Conservation (phyloP, 208 protist species). For the Leishmania mexicana region DNA sequence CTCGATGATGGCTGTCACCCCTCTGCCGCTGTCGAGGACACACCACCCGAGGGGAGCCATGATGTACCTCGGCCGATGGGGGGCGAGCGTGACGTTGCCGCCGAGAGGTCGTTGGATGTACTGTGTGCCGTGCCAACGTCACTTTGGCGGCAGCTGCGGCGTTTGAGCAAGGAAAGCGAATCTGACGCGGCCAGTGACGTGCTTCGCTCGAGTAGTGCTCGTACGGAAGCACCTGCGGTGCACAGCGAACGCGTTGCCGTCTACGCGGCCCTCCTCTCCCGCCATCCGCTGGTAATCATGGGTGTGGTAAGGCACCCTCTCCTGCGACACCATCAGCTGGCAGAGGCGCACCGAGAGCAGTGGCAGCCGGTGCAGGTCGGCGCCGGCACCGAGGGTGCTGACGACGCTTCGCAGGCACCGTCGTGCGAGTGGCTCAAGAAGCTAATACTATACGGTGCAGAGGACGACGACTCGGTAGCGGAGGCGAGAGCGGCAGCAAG, state of each 20-base stretch:
- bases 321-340: constrained; percentile 10
- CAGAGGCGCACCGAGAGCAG: not conserved
- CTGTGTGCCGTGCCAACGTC: not conserved
- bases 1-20: not conserved
- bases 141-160: not conserved
- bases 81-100: not conserved
- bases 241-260: constrained; percentile 9
- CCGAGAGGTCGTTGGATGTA: not conserved
- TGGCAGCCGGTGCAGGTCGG: not conserved
- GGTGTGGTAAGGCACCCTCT: constrained; percentile 17
- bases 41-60: not conserved
- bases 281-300: constrained; percentile 3
- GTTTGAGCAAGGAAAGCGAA: not conserved
- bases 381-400: not conserved
- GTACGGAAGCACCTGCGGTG: not conserved
- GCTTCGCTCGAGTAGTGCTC: not conserved
- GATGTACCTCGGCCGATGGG: not conserved
- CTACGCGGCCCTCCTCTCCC: constrained; percentile 13
- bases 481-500: not conserved
- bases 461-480: not conserved
- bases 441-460: not conserved
- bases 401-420: not conserved
- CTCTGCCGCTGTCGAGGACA: not conserved
- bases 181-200: not conserved
- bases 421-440: constrained; percentile 7